Conservation (phyloP, 345 rosid species). For the Citrus sinensis region DVS_A1.0 CM039168.1:5687501-5688000, state of each 20-base stretch:
- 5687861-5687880: constrained; percentile 92
- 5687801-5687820: background rate
- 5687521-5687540: background rate
- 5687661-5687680: background rate
- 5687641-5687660: background rate
- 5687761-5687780: background rate
- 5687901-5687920: constrained; percentile 78
- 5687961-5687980: constrained; percentile 96
- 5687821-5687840: background rate
- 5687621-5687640: background rate
- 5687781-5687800: background rate
- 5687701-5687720: background rate
- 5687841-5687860: constrained; percentile 7
- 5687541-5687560: background rate
- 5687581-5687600: background rate
- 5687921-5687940: constrained; percentile 91
- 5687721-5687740: background rate
- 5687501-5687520: background rate
- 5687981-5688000: constrained; percentile 83
- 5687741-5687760: background rate
- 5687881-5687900: constrained; percentile 86
- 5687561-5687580: background rate
- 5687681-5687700: background rate
- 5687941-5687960: constrained; percentile 73
- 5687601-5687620: background rate